Evolutionary conservation across 352 stramenopile genomes (phyloP).

Genomic region (Pythium angustatum): DNA sequence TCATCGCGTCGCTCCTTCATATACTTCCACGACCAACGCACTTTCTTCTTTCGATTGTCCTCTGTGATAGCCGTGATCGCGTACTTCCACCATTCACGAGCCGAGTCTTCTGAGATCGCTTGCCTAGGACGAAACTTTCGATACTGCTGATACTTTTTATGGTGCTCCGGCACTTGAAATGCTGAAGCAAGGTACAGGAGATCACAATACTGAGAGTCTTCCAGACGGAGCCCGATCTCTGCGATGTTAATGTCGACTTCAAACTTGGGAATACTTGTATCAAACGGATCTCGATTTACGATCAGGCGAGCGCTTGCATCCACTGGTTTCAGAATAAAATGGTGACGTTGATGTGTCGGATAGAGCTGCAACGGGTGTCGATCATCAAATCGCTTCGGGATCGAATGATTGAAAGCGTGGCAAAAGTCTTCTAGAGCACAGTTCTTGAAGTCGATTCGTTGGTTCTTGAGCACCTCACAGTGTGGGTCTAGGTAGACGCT

Average conservation of each 20-base stretch:
- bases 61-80: conserved; percentile 64
- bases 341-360: conserved; percentile 69
- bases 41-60: conserved; percentile 62
- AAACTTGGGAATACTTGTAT: conserved; percentile 76
- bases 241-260: conserved; percentile 79
- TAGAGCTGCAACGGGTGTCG: conserved; percentile 71
- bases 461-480: conserved; percentile 61
- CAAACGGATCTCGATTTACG: conserved; percentile 80
- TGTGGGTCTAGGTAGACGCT: conserved; percentile 86
- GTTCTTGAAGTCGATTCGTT: conserved; percentile 57
- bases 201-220: conserved; percentile 89
- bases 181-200: conserved; percentile 75
- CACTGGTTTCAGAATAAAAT: conserved; percentile 85
- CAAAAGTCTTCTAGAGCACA: conserved; percentile 82
- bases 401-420: conserved; percentile 70
- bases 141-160: conserved; percentile 80
- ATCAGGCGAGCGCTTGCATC: conserved; percentile 79
- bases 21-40: conserved; percentile 79
- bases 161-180: conserved; percentile 71
- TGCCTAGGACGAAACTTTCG: conserved; percentile 59
- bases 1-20: conserved; percentile 84
- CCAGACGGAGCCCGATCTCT: conserved; percentile 76
- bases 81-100: conserved; percentile 81
- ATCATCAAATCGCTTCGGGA: conserved; percentile 85
- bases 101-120: conserved; percentile 49